Conservation (phyloP, 257 asterid species). For the Capsicum pubescens region DNA sequence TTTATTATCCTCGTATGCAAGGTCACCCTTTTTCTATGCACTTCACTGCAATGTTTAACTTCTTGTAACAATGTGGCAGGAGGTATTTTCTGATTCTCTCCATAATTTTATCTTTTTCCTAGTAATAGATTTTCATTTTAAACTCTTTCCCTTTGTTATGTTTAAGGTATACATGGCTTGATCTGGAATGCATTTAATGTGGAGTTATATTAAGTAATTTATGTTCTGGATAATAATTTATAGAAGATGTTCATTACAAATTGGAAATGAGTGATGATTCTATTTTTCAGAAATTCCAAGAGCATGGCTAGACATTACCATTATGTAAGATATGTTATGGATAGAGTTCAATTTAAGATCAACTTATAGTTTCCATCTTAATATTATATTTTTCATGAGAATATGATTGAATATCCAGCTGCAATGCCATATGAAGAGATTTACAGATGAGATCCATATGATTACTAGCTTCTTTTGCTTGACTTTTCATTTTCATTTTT, state of each 20-base stretch:
- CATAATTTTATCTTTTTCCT: background rate
- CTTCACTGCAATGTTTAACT: slow-evolving; percentile 74
- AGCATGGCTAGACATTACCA: slow-evolving; percentile 48
- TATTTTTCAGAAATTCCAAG: slow-evolving; percentile 86
- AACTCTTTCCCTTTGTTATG: background rate
- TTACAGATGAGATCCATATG: slow-evolving; percentile 90
- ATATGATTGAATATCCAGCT: slow-evolving; percentile 83
- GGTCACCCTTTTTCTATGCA: slow-evolving; percentile 71
- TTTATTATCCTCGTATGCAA: slow-evolving; percentile 61
- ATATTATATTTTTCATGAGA: slow-evolving; percentile 72
- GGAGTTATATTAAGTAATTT: slow-evolving; percentile 12
- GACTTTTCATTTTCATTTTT: slow-evolving; percentile 1
- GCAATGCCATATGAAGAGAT: slow-evolving; percentile 95
- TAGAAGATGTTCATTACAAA: slow-evolving; percentile 85
- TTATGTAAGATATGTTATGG: background rate
- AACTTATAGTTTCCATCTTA: slow-evolving; percentile 32
- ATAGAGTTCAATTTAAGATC: slow-evolving; percentile 12
- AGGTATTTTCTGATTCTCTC: slow-evolving; percentile 54
- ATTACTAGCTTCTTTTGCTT: background rate
- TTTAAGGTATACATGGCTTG: background rate
- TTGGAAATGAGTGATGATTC: slow-evolving; percentile 97
- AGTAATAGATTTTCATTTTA: background rate
- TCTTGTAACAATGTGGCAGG: slow-evolving; percentile 77
- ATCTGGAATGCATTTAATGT: background rate
- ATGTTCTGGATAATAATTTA: slow-evolving; percentile 54